phyloP scores from a whole-genome alignment of 73 alveolate genomes.

The Symbiodinium pilosum region DNA sequence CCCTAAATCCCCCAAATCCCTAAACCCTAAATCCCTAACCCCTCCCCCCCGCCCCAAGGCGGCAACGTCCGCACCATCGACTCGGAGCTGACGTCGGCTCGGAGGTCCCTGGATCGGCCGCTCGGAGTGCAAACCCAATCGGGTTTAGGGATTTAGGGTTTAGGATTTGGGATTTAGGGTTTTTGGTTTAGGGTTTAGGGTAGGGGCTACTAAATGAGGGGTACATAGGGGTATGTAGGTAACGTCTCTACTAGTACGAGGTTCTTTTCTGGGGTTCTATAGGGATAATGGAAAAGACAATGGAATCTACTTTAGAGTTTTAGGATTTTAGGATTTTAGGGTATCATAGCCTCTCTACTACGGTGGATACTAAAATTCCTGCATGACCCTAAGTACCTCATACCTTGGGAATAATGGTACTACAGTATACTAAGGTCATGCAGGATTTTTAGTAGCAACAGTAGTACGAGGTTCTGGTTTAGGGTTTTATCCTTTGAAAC shows the following conservation, averaged over 20 bases:
- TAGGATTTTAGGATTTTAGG: neutral
- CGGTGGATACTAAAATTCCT: no score
- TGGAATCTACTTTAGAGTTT: neutral
- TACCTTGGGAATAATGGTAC: no score
- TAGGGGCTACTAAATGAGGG: neutral
- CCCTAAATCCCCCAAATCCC: neutral
- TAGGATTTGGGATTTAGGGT: neutral
- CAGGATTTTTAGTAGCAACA: no score
- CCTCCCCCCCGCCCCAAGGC: neutral
- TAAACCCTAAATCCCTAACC: neutral
- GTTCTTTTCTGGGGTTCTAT: neutral
- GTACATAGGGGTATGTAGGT: no score
- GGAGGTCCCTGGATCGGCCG: slow-evolving; percentile 68
- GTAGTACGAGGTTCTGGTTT: neutral
- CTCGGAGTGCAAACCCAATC: neutral
- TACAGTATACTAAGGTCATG: no score
- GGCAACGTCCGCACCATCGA: slow-evolving; percentile 79
- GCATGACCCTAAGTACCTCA: no score
- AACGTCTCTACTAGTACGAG: neutral
- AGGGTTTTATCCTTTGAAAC: neutral
- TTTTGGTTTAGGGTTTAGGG: neutral
- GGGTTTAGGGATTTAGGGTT: neutral
- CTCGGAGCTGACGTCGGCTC: slow-evolving; percentile 54
- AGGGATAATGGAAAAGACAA: neutral
- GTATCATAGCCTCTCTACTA: no score